Evolutionary conservation across 2,329 filamentous ascomycete species (phyloP), one percentile per base, ranked within the genome.

Genomic region (Neofusicoccum ribis): DNA sequence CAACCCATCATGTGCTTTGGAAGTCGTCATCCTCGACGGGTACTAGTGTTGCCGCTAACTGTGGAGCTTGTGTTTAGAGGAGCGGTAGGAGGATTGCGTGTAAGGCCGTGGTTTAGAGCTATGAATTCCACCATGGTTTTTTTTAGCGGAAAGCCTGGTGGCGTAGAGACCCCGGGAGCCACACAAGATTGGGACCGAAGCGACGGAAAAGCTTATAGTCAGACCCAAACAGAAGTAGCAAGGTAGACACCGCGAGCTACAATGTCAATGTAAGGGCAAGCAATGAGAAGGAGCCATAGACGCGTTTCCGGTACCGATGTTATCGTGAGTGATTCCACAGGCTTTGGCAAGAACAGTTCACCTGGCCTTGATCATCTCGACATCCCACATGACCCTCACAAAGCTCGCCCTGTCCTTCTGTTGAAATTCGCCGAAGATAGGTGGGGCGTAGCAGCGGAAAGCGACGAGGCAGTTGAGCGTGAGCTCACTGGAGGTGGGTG

Each of bases 241-340:
- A 91, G 54, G 97, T 97, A 77, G 95, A 99, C 76, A 86, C 87
- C 14, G 47, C 11, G 23, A n/a, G 27, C 37, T 5, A 39, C 37
- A 15, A 39, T 15, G 14, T 15, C 37, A 39, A 39, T 39, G 37
- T 15, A 11, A 39, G 37, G 6, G 37, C 47, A 50, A 50, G 47
- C 8, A 17, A 34, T 15, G 17, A 15, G 5, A 50, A 31, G 20
- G 47, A 17, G 1, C 47, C 27, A 12, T 39, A 15, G 37, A 9
- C 37, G 1, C 27, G 27, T 31, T 31, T 31, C 27, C 37, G 37
- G 37, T 15, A 12, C 9, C 14, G 9, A 39, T 39, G 47, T 15
- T n/a, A n/a, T 17, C 5, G 27, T 5, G 27, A 17, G n/a, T 44
- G 15, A 15, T 17, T 8, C n/a, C 20, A n/a, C 7, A 44, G 15